Base-by-base conservation (phyloP, 768 basidiomycete species). In the Leccinum ochraceum region DNA sequence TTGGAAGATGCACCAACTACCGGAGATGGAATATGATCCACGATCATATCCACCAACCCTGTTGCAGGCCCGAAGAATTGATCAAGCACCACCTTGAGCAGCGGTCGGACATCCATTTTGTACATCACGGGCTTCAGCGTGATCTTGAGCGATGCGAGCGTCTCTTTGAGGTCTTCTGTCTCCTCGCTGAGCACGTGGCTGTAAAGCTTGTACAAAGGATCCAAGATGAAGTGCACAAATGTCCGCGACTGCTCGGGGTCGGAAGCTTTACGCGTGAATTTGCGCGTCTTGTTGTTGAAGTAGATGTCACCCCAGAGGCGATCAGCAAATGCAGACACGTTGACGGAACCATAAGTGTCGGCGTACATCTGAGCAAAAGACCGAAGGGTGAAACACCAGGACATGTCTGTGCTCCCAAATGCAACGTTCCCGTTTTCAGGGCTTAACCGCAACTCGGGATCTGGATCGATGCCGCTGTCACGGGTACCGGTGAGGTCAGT, bases 231-330 rank as follows among this genome's bases (percentile, higher is more conserved):
- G 70, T 97, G 90, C 49, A 97, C 92, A 67, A 99, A 99, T 36
- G 92, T 87, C 28, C 97, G 84, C 54, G 83, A 83, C 48, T 86
- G 80, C 66, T 94, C 92, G 0, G 90, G 83, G 39, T 73, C 94
- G 6, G 83, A 77, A 46, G 86, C 86, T 72, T 94, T 95, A 53
- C 94, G 86, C 3, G 88, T 89, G 74, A 99, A 99, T 72, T 95
- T 95, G 60, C 94, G 86, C 17, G 84, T 85, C 60, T 92, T 87
- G 48, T 80, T 71, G 75, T 95, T 87, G 76, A 92, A 98, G 78
- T 94, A 99, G 69, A 98, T 94, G 76, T 98, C 95, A 16, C 97
- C 97, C 97, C 97, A 99, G 14, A 99, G 84, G 37, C 97, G 86
- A 64, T 85, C 86, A 17, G 95, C 94, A 65, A 99, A 96, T 9